Evolutionary conservation across 2,329 filamentous ascomycete genomes (phyloP), one percentile per base, ranked within the genome.

Genomic region (Curvularia verruculosa): DNA sequence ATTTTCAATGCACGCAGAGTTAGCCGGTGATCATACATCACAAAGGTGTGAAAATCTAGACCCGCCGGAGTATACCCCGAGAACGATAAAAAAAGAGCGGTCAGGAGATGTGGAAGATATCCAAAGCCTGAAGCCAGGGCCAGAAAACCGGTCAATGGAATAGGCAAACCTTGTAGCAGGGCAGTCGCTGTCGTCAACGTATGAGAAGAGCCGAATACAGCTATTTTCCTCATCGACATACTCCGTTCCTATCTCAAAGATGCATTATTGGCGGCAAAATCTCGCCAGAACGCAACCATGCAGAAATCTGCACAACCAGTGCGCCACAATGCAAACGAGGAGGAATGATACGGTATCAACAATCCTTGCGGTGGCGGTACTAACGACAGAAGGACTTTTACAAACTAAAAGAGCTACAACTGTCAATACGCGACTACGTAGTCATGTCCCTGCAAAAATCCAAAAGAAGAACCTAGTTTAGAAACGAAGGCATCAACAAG

Each of bases 311-410:
- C 65, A 53, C 0, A 53, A 70, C 12, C 61, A 68, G 5, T 66
- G 60, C 1, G 74, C 72, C 15, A 61, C 68, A 2, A 76, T 71
- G 72, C 56, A 65, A 2, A 53, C 72, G 1, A 69, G 68, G 43
- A 59, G 53, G 23, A 71, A 68, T 13, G 59, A 67, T 12, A 48
- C 68, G 18, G 58, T 65, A 10, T 58, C 74, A 2, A 69, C 65
- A 19, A 65, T 68, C 6, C 50, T 76, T 6, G 70, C 66, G 9
- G 72, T 68, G 19, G 63, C 67, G 4, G 62, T 72, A 9, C 59
- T 76, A 1, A 56, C 62, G 13, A 70, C 68, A 26, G 70, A 71
- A 52, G 66, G 67, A 7, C 48, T 71, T 2, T 21, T 74, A 0
- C 49, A 50, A 18, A 31, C 51, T 3, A 67, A 68, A 51, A 60